Conservation (phyloP, 805 yeast species). For the Wickerhamomyces hampshirensis region DNA sequence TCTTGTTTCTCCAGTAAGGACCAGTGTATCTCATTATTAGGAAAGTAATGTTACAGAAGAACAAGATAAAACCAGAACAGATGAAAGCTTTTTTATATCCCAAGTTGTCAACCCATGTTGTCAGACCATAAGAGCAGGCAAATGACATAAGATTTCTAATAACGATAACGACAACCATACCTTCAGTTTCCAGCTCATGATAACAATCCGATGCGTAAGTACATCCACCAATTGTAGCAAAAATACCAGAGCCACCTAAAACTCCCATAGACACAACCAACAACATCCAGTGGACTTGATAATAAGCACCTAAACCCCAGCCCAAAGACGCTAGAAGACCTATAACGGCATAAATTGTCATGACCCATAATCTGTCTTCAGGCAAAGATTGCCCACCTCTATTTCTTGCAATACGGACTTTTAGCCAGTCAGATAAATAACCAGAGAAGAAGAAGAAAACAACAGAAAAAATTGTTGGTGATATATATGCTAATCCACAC, state of each 20-base stretch:
- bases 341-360: conserved; percentile 39
- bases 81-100: conserved; percentile 56
- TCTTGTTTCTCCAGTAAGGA: conserved; percentile 24
- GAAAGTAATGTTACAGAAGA: conserved; percentile 29
- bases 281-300: conserved; percentile 51
- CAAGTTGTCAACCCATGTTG: conserved; percentile 49
- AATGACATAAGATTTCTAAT: conserved; percentile 59
- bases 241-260: conserved; percentile 49
- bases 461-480: conserved; percentile 46
- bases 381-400: conserved; percentile 50
- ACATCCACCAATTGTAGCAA: conserved; percentile 46
- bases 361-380: conserved; percentile 57
- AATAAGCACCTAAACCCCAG: conserved; percentile 62
- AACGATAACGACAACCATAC: conserved; percentile 51
- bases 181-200: conserved; percentile 47
- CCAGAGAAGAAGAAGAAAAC: conserved; percentile 45
- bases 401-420: conserved; percentile 41
- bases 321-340: conserved; percentile 53
- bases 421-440: conserved; percentile 45
- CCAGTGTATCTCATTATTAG: conserved; percentile 23
- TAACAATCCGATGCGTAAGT: conserved; percentile 57
- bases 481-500: conserved; percentile 47
- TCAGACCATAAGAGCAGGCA: conserved; percentile 55
- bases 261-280: conserved; percentile 51
- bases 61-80: conserved; percentile 48